Base-by-base conservation (phyloP, 768 basidiomycete genomes). In the Leccinum barrowsii region DNA sequence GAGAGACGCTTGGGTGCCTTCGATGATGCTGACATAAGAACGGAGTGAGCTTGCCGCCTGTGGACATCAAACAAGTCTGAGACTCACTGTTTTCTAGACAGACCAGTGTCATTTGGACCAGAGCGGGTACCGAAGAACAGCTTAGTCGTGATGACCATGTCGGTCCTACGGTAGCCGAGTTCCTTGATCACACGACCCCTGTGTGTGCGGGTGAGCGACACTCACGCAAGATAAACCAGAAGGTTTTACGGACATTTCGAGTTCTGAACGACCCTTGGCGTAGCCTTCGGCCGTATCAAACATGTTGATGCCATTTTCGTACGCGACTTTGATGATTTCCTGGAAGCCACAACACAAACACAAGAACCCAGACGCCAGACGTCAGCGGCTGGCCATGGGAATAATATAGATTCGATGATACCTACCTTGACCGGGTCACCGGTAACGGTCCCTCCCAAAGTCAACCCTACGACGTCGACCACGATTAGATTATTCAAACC, bases 141-240 rank as follows among this genome's bases (percentile, higher is more conserved):
- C 62, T 85, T 85, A 62, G 83, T 85, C 30, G 81, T 77, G 62
- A 85, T 73, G 65, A 85, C 68, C 61, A 83, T 54, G 57, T 85
- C 82, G 22, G 70, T 67, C 34, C 82, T 75, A 47, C 77, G 76
- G 67, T 78, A 77, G 6, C 79, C 79, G 28, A 82, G 77, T 62
- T 84, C 82, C 68, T 76, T 77, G 70, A 85, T 76, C 30, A 80
- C 85, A 15, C 80, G 76, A 30, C 85, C 84, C 64, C 76, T 77
- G 52, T 35, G 7, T 13, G 34, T 30, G 37, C 37, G 37, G 8
- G 19, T 60, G 19, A 54, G 57, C 21, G 22, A 28, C 34, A 28
- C 22, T 28, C 17, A n/a, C n/a, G 40, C 40, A 40, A n/a, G 10
- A 40, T 10, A 40, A 40, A n/a, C 17, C 40, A 40, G 17, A 40